Evolutionary conservation across 2,329 filamentous ascomycete species (phyloP), one percentile per base, ranked within the genome.

Genomic region (Sporothrix euskadiensis): DNA sequence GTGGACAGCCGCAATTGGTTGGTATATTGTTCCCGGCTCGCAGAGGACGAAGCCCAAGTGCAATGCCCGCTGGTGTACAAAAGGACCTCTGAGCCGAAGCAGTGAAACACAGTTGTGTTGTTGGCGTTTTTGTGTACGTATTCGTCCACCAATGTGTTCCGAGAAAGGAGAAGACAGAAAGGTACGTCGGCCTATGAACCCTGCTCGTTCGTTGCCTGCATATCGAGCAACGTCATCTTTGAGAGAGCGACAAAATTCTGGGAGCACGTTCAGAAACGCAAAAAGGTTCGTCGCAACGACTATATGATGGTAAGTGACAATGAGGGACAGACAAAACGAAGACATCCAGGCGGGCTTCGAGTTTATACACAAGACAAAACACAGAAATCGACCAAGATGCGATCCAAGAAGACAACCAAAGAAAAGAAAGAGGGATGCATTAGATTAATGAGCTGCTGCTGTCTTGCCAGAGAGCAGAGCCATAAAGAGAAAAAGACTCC

Each of bases 381-480:
- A 10, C 9, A 63, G 19, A 69, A 19, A 52, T 14, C 12, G 26
- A 52, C 44, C 30, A 26, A 44, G n/a, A 26, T 8, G 12, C 49
- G 39, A 59, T 1, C 26, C 22, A 14, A 49, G 22, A 63, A 30
- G 30, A 69, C 14, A 68, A 35, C 14, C 49, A 57, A 56, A 54
- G 41, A 65, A 47, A 44, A 44, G 47, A 35, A 8, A 35, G 56
- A 63, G 16, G 5, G 14, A 41, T 26, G n/a, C 35, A 63, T 71
- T 22, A 68, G 65, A 68, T 52, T 69, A 69, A 41, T 9, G n/a
- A 22, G 47, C 30, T 69, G 49, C 19, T 69, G 26, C 41, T 57
- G 14, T 68, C 44, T 35, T 14, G 7, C 44, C 16, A 19, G 41
- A 68, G 41, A 68, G 10, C 22, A 22, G 8, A 57, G 47, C 30